A percentile compares a stretch with the other conserved stretches of the same genome.
Conservation (phyloP, 2,329 filamentous ascomycete species). For the Diplodia sapinea region DNA sequence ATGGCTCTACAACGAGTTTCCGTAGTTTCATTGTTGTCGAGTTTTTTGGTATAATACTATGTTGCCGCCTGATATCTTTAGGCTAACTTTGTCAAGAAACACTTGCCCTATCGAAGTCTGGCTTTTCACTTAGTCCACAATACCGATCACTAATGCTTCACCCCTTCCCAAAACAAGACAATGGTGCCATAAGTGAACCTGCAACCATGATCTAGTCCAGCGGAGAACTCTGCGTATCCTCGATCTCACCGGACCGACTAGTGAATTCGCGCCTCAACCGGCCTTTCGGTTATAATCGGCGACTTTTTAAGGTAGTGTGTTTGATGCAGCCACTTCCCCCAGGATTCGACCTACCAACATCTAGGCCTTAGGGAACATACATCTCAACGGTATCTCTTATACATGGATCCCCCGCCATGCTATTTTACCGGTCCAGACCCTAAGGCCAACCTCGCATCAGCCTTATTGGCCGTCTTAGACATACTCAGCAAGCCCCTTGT, state of each 20-base stretch:
- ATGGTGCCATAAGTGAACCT: slow-evolving; percentile 66
- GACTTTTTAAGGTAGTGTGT: slow-evolving; percentile 65
- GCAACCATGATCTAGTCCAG: slow-evolving; percentile 60
- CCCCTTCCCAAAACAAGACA: slow-evolving; percentile 62
- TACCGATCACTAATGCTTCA: slow-evolving; percentile 55
- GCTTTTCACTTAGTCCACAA: slow-evolving; percentile 58
- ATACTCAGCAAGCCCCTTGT: slow-evolving; percentile 49
- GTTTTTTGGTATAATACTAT: no score
- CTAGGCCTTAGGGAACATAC: slow-evolving; percentile 66
- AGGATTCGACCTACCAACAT: slow-evolving; percentile 69
- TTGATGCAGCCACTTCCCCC: slow-evolving; percentile 58
- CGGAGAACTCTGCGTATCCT: slow-evolving; percentile 60
- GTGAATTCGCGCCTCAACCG: slow-evolving; percentile 40
- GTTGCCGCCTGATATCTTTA: slow-evolving; percentile 59
- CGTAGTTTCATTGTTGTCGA: no score
- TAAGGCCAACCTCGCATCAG: slow-evolving; percentile 46
- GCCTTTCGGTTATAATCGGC: slow-evolving; percentile 51
- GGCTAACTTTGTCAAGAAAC: slow-evolving; percentile 56
- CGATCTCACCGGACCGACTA: slow-evolving; percentile 65
- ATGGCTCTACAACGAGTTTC: no score
- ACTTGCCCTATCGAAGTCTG: slow-evolving; percentile 57
- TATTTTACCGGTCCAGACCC: slow-evolving; percentile 64
- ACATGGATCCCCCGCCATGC: slow-evolving; percentile 60
- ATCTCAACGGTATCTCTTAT: slow-evolving; percentile 57
- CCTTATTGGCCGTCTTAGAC: slow-evolving; percentile 38